phyloP scores from a whole-genome alignment of 192 early-diverging fungal genomes.

The Coemansia erecta region DNA sequence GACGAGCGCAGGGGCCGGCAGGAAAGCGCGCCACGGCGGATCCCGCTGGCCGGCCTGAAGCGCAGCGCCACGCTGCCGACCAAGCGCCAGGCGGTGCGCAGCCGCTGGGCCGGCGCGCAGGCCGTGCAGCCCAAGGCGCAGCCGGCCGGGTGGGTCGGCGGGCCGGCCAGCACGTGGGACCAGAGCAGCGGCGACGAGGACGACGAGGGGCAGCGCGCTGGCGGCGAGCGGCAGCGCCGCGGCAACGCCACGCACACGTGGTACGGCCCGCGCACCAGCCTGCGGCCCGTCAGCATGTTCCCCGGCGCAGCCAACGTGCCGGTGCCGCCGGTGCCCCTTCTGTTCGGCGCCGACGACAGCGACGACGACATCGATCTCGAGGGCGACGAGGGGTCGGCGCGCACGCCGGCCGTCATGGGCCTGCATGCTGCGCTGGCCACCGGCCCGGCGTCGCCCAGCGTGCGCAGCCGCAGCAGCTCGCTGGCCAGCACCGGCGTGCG shows the following conservation, averaged over 20 bases:
- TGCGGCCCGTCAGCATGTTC: conserved; percentile 48
- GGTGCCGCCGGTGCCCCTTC: conserved; percentile 45
- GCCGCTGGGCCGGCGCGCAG: conserved; percentile 39
- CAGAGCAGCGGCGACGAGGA: conserved; percentile 36
- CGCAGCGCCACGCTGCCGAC: conserved; percentile 49
- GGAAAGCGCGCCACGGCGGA: conserved; percentile 30
- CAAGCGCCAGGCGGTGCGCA: conserved; percentile 17
- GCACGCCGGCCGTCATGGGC: conserved; percentile 34
- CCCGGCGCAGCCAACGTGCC: conserved; percentile 17
- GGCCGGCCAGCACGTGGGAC: conserved; percentile 36
- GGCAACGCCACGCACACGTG: conserved; percentile 38
- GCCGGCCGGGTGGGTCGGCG: conserved; percentile 30
- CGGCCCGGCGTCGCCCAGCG: conserved; percentile 17
- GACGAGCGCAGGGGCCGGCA: conserved; percentile 15
- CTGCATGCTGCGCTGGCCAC: conserved; percentile 11
- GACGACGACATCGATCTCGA: conserved; percentile 66
- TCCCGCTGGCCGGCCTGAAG: conserved; percentile 26
- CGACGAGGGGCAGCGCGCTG: conserved; percentile 7
- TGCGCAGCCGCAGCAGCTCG: conserved; percentile 12
- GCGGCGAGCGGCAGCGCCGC: conserved; percentile 12
- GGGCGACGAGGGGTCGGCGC: conserved; percentile 59
- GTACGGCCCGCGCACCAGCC: conserved; percentile 37
- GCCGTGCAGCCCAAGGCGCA: conserved; percentile 11
- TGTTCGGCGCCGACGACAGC: conserved; percentile 56
- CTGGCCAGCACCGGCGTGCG: not conserved